Conservation (phyloP, 2,329 filamentous ascomycete species). For the Botryotinia narcissicola region DNA sequence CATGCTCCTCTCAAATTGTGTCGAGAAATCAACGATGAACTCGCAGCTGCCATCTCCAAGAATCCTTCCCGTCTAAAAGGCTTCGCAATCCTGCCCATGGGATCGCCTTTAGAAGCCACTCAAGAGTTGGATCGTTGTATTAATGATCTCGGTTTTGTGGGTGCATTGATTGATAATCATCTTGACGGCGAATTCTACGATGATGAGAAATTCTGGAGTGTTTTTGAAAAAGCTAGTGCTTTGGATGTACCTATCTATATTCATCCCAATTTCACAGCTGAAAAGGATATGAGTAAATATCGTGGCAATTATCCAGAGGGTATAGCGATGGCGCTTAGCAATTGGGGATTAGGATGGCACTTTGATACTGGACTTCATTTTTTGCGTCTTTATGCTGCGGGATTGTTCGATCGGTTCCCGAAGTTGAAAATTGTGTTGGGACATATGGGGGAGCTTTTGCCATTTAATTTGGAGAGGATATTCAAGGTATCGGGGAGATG, state of each 20-base stretch:
- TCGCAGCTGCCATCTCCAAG: slow-evolving; percentile 35
- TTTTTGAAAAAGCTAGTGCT: slow-evolving; percentile 39
- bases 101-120: slow-evolving; percentile 40
- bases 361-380: slow-evolving; percentile 49
- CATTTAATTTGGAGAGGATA: slow-evolving; percentile 53
- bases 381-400: slow-evolving; percentile 49
- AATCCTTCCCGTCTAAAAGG: slow-evolving; percentile 43
- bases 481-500: slow-evolving; percentile 34
- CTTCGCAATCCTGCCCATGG: slow-evolving; percentile 45
- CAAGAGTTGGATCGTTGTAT: slow-evolving; percentile 43
- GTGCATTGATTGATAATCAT: slow-evolving; percentile 48
- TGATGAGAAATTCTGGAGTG: slow-evolving; percentile 42
- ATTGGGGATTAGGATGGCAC: slow-evolving; percentile 52
- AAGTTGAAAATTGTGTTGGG: slow-evolving; percentile 53
- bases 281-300: slow-evolving; percentile 35
- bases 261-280: slow-evolving; percentile 42
- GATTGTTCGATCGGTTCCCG: slow-evolving; percentile 55
- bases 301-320: slow-evolving; percentile 36
- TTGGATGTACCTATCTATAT: slow-evolving; percentile 46
- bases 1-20: slow-evolving; percentile 23
- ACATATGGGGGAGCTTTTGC: slow-evolving; percentile 53
- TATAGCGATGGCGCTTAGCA: slow-evolving; percentile 40
- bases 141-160: slow-evolving; percentile 46
- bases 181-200: slow-evolving; percentile 45
- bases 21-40: slow-evolving; percentile 38